Evolutionary conservation across 306 rosid genomes (phyloP), one percentile per base, ranked within the genome.

Genomic region (Sicyos edulis): DNA sequence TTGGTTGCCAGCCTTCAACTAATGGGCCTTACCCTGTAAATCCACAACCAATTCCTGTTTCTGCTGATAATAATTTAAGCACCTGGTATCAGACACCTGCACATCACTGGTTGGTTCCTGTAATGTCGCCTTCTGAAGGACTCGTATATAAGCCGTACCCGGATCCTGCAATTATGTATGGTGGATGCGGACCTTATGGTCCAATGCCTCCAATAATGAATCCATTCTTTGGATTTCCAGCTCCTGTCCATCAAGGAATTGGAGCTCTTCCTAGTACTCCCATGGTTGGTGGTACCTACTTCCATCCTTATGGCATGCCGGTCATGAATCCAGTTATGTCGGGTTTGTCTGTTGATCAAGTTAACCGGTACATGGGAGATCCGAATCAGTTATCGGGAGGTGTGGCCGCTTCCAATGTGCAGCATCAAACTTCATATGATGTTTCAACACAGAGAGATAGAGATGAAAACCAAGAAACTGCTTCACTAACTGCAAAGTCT

Each of bases 51-150:
- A 60, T 77, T 64, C 79, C 80, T 65, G 42, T 63, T 74, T 59
- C 80, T 72, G 67, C 85, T 47, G 92, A 86, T 62, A 84, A 72
- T 76, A 85, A 83, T 67, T 82, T 82, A 81, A 78, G 66, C 62
- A 84, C 90, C 51, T 91, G 95, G 97, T 37, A 81, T 57, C 99
- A 85, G 82, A 65, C 93, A 68, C 80, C 95, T 32, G 97, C 87
- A 49, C 92, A 88, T 47, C 99, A 89, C 20, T 91, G 91, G 95
- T 66, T 95, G 73, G 73, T 95, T 75, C 99, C 99, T 50, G 91
- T 95, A 16, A 84, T 89, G 96, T 80, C 95, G 72, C 90, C 96
- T 50, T 81, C 97, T 12, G 99, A 95, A 81, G 99, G 97, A 80
- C 96, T 95, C 7, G 77, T 95, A 24, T 95, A 87, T 82, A 93